These are phyloP conservation scores for Mangifera indica DNA, from an alignment of 345 rosid genomes.

Conservation along the genomic window DNA sequence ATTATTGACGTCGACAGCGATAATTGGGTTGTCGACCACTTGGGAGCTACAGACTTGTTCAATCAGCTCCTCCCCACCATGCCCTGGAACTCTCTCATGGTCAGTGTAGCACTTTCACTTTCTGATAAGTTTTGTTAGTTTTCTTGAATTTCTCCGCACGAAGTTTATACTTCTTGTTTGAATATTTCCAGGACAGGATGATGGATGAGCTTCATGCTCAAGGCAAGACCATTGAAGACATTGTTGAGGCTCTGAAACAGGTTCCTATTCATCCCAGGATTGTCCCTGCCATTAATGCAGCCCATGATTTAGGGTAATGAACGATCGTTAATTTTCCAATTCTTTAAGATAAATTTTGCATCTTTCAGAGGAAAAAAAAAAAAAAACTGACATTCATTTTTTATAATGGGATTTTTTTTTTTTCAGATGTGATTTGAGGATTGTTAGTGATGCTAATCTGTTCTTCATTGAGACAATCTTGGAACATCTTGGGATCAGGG, in stretches of 20 bases:
- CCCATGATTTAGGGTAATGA: slow-evolving; percentile 69
- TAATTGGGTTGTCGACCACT: slow-evolving; percentile 72
- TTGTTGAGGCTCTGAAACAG: slow-evolving; percentile 48
- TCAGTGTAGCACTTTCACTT: slow-evolving; percentile 12
- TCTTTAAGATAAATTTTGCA: neutral
- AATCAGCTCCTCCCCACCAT: slow-evolving; percentile 79
- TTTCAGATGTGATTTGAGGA: slow-evolving; percentile 70
- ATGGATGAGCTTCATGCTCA: slow-evolving; percentile 66
- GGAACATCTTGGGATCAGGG: slow-evolving; percentile 57
- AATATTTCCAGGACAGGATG: slow-evolving; percentile 61
- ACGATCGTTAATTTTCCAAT: neutral
- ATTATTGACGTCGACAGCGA: slow-evolving; percentile 84
- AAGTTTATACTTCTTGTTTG: neutral
- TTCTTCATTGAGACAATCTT: slow-evolving; percentile 71
- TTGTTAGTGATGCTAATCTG: slow-evolving; percentile 71
- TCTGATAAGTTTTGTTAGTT: neutral
- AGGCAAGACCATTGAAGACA: slow-evolving; percentile 63
- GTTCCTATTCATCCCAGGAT: slow-evolving; percentile 65
- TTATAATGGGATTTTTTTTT: neutral
- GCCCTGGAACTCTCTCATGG: slow-evolving; percentile 94
- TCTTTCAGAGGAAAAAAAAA: neutral
- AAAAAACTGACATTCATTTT: neutral
- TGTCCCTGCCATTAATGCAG: slow-evolving; percentile 67
- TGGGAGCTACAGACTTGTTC: slow-evolving; percentile 71
- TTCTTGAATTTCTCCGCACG: neutral